phyloP scores from a whole-genome alignment of 345 rosid genomes.

The Triadica sebifera region DNA sequence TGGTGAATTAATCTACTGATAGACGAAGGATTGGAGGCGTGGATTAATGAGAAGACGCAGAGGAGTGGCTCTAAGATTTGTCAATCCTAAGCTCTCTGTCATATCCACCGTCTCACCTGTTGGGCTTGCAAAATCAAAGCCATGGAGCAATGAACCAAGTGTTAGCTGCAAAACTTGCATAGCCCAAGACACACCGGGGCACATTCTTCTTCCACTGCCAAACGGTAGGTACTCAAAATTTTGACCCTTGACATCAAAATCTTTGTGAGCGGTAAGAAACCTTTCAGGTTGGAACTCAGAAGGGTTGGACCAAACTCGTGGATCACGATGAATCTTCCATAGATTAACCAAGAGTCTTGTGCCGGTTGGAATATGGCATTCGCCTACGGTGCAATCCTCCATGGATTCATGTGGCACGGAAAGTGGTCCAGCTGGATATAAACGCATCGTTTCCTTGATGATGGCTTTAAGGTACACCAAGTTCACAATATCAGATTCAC shows the following conservation, averaged over 20 bases:
- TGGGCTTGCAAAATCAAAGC: slow-evolving; percentile 3
- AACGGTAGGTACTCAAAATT: slow-evolving; percentile 12
- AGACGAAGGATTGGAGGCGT: neutral
- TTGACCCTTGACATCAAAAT: slow-evolving; percentile 15
- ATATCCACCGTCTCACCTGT: slow-evolving; percentile 1
- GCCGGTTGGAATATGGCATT: slow-evolving; percentile 6
- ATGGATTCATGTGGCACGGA: slow-evolving; percentile 2
- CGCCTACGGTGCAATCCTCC: slow-evolving; percentile 7
- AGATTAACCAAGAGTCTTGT: neutral
- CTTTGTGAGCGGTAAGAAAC: slow-evolving; percentile 7
- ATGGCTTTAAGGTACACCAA: slow-evolving; percentile 12
- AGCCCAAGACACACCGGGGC: slow-evolving; percentile 18
- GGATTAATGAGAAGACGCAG: slow-evolving; percentile 7
- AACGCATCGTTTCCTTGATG: slow-evolving; percentile 10
- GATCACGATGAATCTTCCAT: slow-evolving; percentile 15
- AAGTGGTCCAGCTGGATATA: slow-evolving; percentile 11
- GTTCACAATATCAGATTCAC: slow-evolving; percentile 7
- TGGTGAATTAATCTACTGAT: neutral
- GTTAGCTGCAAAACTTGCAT: slow-evolving; percentile 1
- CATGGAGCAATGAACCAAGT: slow-evolving; percentile 5
- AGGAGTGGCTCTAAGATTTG: slow-evolving; percentile 9
- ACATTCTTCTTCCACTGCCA: slow-evolving; percentile 16
- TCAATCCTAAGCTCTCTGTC: slow-evolving; percentile 17
- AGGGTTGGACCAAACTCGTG: slow-evolving; percentile 11
- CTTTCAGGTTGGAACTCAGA: slow-evolving; percentile 17